Base-by-base conservation (phyloP, 108 stramenopile species). In the Cylindrotheca fusiformis region DNA sequence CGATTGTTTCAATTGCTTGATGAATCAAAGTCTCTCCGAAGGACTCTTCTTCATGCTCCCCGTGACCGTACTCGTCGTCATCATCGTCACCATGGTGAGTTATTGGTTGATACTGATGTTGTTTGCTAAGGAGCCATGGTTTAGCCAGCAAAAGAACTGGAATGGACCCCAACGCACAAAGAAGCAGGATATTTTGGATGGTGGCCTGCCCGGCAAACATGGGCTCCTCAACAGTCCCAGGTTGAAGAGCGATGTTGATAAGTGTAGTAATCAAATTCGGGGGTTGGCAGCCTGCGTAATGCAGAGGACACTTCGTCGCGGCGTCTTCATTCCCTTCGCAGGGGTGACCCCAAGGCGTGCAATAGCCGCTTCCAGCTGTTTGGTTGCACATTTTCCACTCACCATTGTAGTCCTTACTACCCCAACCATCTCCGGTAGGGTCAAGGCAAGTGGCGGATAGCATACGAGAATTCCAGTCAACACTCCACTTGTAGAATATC, bases 1-100 rank as follows among this genome's bases (percentile, higher is more conserved):
- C 98, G 72, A 99, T 99, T 29, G 98, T 99, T 82, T 99, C 98
- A 75, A 99, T 99, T 60, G 91, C 94, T 76, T 97, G 95, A 76
- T 95, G 97, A 60, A 96, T 95, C 41, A 96, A 29, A 57, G 94
- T 91, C 76, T 95, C 97, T 25, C 95, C 95, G 53, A 95, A 87
- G 18, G 83, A 82, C 20, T 94, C 79, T 10, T 81, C 87, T n/a
- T 74, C 91, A 17, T 88, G 73, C 21, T 84, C 88, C 48, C 76
- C 88, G 25, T 56, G 32, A 20, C 74, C 67, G 12, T 64, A 72
- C 48, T 85, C 77, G 26, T 75, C 87, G 22, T 79, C 71, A n/a
- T 72, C 77, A 52, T 87, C 84, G 31, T 81, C 87, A 33, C 63
- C 63, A 52, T 80, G 73, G 32, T 78, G 75, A 26, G 51, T 32